Evolutionary conservation across 768 basidiomycete genomes (phyloP), one percentile per base, ranked within the genome.

Genomic region (Mycena vulgaris): DNA sequence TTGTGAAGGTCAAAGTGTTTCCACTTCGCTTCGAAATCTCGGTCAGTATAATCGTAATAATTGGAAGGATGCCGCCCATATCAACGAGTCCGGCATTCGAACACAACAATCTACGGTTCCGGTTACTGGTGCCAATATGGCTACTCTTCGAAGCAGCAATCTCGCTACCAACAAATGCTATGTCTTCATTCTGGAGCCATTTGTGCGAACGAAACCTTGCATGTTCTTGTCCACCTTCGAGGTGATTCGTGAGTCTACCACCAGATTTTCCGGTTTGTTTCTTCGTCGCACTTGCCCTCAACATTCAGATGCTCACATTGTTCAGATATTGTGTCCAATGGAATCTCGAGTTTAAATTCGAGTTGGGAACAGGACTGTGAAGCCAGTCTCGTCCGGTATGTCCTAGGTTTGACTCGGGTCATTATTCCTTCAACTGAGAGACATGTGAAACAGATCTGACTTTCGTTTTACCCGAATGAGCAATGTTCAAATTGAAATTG

Each of bases 291-390:
- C 10, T 25, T 42, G 9, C 35, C 35, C 35, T 14, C 14, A 37
- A 11, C 8, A 51, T 5, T 49, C 31, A 49, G 19, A 37, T 8
- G 53, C 47, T 37, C 19, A 61, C 45, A n/a, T 27, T 4, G 42
- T 37, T 16, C 17, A 61, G 45, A 61, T 16, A 5, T 61, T 61
- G 30, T 61, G 6, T 19, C 17, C 2, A 49, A 13, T 33, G 60
- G 19, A 35, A 61, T 61, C 6, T 6, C 31, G 16, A 23, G 60
- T 21, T 61, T 61, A 28, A 61, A 61, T 28, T 49, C 60, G 8
- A 61, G 47, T 49, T 61, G 60, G 60, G 60, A 61, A 30, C 25
- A 61, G n/a, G 60, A 37, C 33, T 61, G 25, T 7, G 60, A 61
- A 37, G 45, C 60, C 14, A 27, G 60, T 16, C 60, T 61, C 16